Conservation (phyloP, 495 filamentous ascomycete species). For the Penicillium lividum region DNA sequence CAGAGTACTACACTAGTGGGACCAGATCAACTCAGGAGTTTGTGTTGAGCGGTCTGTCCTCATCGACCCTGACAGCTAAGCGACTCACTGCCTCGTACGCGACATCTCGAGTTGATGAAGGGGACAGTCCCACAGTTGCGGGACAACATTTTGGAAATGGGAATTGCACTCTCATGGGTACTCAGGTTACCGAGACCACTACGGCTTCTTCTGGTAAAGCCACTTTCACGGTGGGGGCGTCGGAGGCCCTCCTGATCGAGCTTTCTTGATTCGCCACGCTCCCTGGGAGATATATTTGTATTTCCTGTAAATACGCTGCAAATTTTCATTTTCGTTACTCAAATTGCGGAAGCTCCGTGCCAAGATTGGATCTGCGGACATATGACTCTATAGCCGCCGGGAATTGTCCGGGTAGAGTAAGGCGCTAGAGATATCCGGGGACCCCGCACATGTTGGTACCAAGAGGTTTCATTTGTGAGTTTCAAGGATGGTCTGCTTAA, state of each 20-base stretch:
- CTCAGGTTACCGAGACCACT: slow-evolving; percentile 42
- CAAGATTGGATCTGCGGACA: background rate
- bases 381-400: background rate
- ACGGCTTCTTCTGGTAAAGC: slow-evolving; percentile 43
- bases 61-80: slow-evolving; percentile 45
- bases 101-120: slow-evolving; percentile 49
- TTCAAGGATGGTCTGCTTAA: no score
- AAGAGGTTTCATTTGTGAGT: no score
- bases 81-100: slow-evolving; percentile 55
- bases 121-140: slow-evolving; percentile 47
- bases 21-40: slow-evolving; percentile 47
- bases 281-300: background rate
- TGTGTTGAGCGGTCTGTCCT: slow-evolving; percentile 44
- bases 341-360: background rate
- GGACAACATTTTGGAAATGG: slow-evolving; percentile 56
- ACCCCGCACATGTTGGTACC: background rate
- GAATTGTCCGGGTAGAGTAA: background rate
- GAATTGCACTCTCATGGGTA: slow-evolving; percentile 49
- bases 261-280: slow-evolving; percentile 25
- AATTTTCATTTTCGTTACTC: background rate
- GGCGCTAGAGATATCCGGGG: background rate
- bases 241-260: slow-evolving; percentile 58
- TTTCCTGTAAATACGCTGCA: background rate
- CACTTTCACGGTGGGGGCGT: slow-evolving; percentile 50
- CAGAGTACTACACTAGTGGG: slow-evolving; percentile 55